A percentile compares a stretch with the other conserved stretches of the same genome.
phyloP scores from a whole-genome alignment of 129 eudicot genomes.

The Chrysanthemum seticuspe region DNA sequence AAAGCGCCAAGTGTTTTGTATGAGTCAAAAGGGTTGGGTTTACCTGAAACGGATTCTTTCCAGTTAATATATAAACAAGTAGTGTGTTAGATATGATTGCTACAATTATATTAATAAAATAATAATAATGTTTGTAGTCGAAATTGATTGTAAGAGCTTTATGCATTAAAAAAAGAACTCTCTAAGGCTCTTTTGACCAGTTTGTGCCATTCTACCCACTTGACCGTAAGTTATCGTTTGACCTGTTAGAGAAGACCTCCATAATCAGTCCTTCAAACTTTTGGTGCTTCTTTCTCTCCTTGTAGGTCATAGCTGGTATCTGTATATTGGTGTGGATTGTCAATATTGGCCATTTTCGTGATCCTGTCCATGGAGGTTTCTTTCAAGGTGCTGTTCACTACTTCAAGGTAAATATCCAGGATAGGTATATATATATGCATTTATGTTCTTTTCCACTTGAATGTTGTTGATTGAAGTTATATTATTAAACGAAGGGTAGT shows the following conservation, averaged over 20 bases:
- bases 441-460: conserved; percentile 2
- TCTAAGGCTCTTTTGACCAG: background rate
- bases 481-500: background rate
- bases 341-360: conserved; percentile 96
- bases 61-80: background rate
- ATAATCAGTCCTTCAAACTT: background rate
- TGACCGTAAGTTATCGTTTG: background rate
- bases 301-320: conserved; percentile 93
- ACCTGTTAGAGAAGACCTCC: conserved; percentile 4
- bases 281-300: conserved; percentile 23
- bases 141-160: background rate
- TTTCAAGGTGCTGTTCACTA: conserved; percentile 95
- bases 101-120: background rate
- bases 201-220: background rate
- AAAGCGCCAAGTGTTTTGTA: background rate
- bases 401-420: conserved; percentile 71
- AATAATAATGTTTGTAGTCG: background rate
- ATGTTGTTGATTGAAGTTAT: conserved; percentile 12
- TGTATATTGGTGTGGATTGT: conserved; percentile 95
- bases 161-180: background rate
- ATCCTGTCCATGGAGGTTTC: conserved; percentile 96
- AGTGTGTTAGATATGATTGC: too few species aligned
- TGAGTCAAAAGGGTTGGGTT: background rate
- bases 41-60: background rate
- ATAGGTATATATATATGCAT: background rate